These are phyloP conservation scores for Penicillium sp. DNA, from an alignment of 2,329 filamentous ascomycete species.

Conservation along the genomic window DNA sequence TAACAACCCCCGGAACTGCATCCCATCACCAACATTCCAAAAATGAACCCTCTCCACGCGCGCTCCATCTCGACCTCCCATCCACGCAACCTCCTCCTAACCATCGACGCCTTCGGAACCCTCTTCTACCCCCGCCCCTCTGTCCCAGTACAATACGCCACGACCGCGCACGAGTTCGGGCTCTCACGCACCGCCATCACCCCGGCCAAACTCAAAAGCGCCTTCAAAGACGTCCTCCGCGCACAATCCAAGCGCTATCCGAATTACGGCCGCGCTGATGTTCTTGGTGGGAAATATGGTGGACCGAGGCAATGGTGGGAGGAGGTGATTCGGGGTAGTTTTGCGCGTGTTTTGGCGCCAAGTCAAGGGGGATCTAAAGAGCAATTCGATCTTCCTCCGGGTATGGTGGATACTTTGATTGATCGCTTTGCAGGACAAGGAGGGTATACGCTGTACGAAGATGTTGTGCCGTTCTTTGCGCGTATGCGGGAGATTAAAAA, in stretches of 20 bases:
- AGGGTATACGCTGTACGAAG: conserved; percentile 41
- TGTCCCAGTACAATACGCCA: conserved; percentile 40
- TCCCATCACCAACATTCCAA: background rate
- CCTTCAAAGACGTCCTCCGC: conserved; percentile 39
- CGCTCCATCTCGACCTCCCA: background rate
- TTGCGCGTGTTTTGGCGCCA: conserved; percentile 25
- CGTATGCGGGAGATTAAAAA: conserved; percentile 23
- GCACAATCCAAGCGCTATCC: conserved; percentile 31
- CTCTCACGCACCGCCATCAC: conserved; percentile 27
- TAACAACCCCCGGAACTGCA: background rate
- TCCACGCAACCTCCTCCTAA: conserved; percentile 38
- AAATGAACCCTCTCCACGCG: background rate
- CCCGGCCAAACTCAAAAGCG: conserved; percentile 25
- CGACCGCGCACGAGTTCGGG: conserved; percentile 36
- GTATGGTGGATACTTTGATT: conserved; percentile 34
- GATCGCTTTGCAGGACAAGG: conserved; percentile 38
- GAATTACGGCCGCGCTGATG: conserved; percentile 43
- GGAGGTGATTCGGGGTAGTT: conserved; percentile 39
- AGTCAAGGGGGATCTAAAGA: background rate
- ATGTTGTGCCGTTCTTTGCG: conserved; percentile 37
- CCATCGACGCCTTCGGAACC: conserved; percentile 46
- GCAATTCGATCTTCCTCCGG: conserved; percentile 27
- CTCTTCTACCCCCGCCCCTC: conserved; percentile 42
- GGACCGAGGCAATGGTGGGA: conserved; percentile 45
- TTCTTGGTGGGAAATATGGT: conserved; percentile 32